Percentiles rank a stretch among this genome's conserved stretches.
Conservation (phyloP, 2,329 filamentous ascomycete genomes). For the Niveomyces coronatus region DNA sequence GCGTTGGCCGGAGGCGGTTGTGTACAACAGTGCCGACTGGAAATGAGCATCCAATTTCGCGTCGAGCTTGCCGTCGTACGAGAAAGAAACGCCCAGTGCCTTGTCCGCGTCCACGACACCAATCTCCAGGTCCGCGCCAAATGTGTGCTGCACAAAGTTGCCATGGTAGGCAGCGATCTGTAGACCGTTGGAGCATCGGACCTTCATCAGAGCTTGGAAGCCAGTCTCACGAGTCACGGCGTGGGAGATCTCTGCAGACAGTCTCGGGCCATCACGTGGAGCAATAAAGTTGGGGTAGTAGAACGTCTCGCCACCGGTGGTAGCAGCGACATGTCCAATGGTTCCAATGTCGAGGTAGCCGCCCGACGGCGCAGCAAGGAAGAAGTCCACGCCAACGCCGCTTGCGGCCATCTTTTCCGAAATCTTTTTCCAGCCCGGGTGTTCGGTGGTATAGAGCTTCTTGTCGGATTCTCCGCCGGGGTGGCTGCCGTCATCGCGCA, state of each 20-base stretch:
- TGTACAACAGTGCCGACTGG: slow-evolving; percentile 90
- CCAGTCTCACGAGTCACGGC: slow-evolving; percentile 83
- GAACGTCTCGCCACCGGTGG: slow-evolving; percentile 90
- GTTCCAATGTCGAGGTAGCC: slow-evolving; percentile 90
- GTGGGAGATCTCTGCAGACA: slow-evolving; percentile 78
- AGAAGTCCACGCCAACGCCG: slow-evolving; percentile 87
- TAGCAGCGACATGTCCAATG: slow-evolving; percentile 75
- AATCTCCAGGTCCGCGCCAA: slow-evolving; percentile 89
- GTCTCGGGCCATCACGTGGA: slow-evolving; percentile 72
- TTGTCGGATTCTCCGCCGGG: slow-evolving; percentile 82
- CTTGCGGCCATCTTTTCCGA: slow-evolving; percentile 80
- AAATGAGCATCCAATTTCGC: slow-evolving; percentile 94
- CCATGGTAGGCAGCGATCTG: slow-evolving; percentile 92
- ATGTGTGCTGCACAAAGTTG: slow-evolving; percentile 92
- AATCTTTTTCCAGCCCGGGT: slow-evolving; percentile 76
- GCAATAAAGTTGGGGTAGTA: slow-evolving; percentile 96
- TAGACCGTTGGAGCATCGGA: slow-evolving; percentile 91
- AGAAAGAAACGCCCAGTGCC: slow-evolving; percentile 82
- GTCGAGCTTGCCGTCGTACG: slow-evolving; percentile 96
- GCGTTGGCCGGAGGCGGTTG: slow-evolving; percentile 78
- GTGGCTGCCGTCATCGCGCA: slow-evolving; percentile 81
- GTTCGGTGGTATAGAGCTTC: slow-evolving; percentile 83
- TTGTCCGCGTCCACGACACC: slow-evolving; percentile 90
- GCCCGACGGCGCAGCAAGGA: slow-evolving; percentile 81
- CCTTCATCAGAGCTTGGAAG: slow-evolving; percentile 95